Evolutionary conservation across 768 basidiomycete genomes (phyloP).

Genomic region (Cystobasidium onofrii): DNA sequence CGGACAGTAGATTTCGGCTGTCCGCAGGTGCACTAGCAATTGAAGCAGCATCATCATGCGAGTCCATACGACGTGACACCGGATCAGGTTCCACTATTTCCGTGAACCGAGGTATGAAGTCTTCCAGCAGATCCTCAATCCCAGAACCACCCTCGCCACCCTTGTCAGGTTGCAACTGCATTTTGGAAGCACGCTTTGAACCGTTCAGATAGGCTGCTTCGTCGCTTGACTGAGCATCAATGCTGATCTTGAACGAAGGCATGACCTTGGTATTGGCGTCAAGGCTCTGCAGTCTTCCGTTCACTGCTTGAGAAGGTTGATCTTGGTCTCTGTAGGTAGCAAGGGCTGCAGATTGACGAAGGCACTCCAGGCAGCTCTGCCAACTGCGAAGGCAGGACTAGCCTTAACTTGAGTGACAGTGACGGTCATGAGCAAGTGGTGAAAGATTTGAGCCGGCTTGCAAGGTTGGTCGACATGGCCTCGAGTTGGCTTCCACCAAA

Average conservation of each 20-base stretch:
- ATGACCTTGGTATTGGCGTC: not conserved
- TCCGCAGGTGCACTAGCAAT: not conserved
- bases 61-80: not conserved
- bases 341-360: not conserved
- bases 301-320: too few species aligned
- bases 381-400: not conserved
- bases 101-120: constrained; percentile 6
- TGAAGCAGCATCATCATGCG: not conserved
- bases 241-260: not conserved
- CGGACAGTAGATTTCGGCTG: not conserved
- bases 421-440: not conserved
- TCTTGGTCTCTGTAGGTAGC: too few species aligned
- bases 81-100: not conserved
- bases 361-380: too few species aligned
- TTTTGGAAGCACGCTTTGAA: not conserved
- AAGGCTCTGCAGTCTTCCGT: too few species aligned
- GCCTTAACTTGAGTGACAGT: not conserved
- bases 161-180: not conserved
- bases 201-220: not conserved
- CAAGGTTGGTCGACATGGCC: not conserved
- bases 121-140: not conserved
- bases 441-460: not conserved
- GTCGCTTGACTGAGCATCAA: not conserved
- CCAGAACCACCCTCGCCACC: constrained; percentile 1
- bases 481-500: not conserved